These are phyloP conservation scores for Leishmania braziliensis DNA, from an alignment of 208 protist species.

Conservation along the genomic window DNA sequence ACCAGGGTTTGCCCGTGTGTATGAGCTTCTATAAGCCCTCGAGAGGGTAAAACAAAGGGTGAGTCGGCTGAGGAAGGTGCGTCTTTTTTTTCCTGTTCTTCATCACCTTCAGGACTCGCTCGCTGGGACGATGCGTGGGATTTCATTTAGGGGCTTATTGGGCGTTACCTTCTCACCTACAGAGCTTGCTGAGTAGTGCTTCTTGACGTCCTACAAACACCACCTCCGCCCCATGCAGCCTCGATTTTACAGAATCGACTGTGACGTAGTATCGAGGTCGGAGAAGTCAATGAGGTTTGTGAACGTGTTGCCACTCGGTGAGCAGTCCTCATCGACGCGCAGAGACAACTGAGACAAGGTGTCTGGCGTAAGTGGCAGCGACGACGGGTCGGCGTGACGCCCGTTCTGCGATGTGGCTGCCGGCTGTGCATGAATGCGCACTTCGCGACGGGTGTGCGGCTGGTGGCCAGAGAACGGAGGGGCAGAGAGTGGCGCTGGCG, in stretches of 20 bases:
- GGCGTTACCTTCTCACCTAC: neutral
- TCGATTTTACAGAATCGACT: conserved; percentile 12
- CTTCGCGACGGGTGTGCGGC: neutral
- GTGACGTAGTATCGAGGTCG: conserved; percentile 51
- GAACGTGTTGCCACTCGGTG: conserved; percentile 60
- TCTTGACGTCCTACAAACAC: neutral
- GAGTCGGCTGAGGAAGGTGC: neutral
- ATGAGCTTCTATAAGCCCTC: neutral
- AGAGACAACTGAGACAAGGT: conserved; percentile 16
- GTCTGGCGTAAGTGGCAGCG: conserved; percentile 19
- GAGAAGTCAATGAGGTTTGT: conserved; percentile 75
- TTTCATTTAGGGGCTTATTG: neutral
- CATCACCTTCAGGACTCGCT: neutral
- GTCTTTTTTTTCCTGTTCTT: neutral
- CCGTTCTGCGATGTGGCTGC: neutral
- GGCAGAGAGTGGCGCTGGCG: conserved; percentile 17
- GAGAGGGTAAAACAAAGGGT: neutral
- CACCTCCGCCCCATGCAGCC: neutral
- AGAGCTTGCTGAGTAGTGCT: neutral
- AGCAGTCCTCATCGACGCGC: conserved; percentile 19
- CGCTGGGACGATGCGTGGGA: neutral
- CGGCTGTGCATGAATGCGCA: neutral
- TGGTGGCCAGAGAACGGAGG: neutral
- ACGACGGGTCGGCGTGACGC: conserved; percentile 29
- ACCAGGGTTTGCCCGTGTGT: neutral